Conservation (phyloP, 768 basidiomycete species). For the Amanita molliuscula region DNA sequence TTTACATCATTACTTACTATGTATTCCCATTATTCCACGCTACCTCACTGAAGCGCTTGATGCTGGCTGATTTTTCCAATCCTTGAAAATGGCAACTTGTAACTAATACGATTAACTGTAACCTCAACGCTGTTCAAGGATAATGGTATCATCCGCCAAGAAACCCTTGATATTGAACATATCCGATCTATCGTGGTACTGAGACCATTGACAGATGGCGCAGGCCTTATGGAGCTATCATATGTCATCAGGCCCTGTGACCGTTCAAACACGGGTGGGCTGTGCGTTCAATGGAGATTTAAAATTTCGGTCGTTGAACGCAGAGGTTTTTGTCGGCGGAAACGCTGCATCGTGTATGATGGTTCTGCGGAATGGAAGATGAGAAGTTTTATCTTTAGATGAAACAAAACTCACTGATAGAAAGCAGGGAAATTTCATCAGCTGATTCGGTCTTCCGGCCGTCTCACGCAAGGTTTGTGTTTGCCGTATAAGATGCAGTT, state of each 20-base stretch:
- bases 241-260: conserved; percentile 3
- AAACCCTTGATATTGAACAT: neutral
- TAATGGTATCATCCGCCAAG: neutral
- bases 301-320: neutral
- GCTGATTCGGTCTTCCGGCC: neutral
- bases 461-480: neutral
- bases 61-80: neutral
- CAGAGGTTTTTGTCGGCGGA: neutral
- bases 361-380: neutral
- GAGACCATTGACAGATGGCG: neutral
- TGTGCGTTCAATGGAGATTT: neutral
- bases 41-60: neutral
- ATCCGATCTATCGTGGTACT: neutral
- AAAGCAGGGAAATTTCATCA: neutral
- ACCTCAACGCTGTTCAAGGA: neutral
- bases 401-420: neutral
- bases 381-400: neutral
- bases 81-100: neutral
- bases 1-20: neutral
- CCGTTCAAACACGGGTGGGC: neutral
- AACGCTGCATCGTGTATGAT: neutral
- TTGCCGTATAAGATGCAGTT: conserved; percentile 56
- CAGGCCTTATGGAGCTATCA: conserved; percentile 1
- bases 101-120: neutral
- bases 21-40: neutral